phyloP scores from a whole-genome alignment of 805 yeast genomes.

The Saccharomyces eubayanus region DNA sequence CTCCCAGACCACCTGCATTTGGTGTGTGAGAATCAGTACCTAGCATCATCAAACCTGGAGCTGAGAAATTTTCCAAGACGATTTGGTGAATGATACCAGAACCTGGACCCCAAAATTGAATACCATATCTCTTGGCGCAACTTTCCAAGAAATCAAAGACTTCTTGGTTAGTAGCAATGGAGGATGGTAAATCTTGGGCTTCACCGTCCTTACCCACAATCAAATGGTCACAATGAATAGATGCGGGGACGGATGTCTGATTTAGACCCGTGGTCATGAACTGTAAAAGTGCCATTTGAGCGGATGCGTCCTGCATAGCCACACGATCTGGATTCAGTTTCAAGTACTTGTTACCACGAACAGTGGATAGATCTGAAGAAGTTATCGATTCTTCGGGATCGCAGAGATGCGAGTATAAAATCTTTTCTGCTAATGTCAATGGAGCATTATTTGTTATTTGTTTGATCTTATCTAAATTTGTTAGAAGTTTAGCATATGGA shows the following conservation, averaged over 20 bases:
- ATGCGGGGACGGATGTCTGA: conserved; percentile 86
- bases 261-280: conserved; percentile 94
- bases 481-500: conserved; percentile 70
- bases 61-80: conserved; percentile 90
- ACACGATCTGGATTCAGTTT: conserved; percentile 95
- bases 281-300: conserved; percentile 95
- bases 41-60: conserved; percentile 93
- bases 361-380: conserved; percentile 34
- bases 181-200: conserved; percentile 71
- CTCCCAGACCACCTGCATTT: conserved; percentile 97
- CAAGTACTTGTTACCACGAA: conserved; percentile 83
- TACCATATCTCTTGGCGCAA: conserved; percentile 90
- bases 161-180: conserved; percentile 84
- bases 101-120: conserved; percentile 98
- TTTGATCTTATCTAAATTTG: conserved; percentile 56
- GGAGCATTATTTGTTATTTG: conserved; percentile 61
- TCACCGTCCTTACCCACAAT: conserved; percentile 95
- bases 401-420: conserved; percentile 84
- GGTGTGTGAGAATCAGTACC: conserved; percentile 99
- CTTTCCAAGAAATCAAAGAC: conserved; percentile 85
- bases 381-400: conserved; percentile 78
- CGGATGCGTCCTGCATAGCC: conserved; percentile 98
- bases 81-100: conserved; percentile 98
- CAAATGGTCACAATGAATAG: conserved; percentile 96
- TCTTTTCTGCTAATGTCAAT: conserved; percentile 88